Percentiles rank a stretch among this genome's conserved stretches.
Conservation (phyloP, 2,329 filamentous ascomycete species). For the Aspergillus pseudoglaucus region DNA sequence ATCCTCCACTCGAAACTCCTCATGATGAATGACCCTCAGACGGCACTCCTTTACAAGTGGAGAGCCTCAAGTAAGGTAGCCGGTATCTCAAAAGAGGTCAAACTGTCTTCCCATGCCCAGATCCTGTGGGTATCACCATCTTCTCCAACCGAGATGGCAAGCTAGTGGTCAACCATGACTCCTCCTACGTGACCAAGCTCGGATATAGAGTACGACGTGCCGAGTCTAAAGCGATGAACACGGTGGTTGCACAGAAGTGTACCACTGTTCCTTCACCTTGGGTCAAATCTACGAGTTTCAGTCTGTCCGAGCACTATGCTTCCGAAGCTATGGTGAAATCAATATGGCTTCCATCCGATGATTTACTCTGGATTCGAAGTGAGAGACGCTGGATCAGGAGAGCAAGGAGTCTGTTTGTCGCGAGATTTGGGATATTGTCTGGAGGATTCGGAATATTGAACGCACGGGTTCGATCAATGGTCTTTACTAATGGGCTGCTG, state of each 20-base stretch:
- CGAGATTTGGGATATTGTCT: slow-evolving; percentile 15
- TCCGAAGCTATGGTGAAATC: slow-evolving; percentile 2
- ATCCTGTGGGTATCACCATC: slow-evolving; percentile 4
- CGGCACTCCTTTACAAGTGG: neutral
- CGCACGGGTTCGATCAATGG: slow-evolving; percentile 8
- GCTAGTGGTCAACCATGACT: slow-evolving; percentile 13
- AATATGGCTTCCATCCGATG: slow-evolving; percentile 14
- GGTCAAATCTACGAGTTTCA: slow-evolving; percentile 8
- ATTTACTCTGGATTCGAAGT: slow-evolving; percentile 9
- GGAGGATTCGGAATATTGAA: slow-evolving; percentile 13
- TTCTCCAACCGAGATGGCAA: slow-evolving; percentile 11
- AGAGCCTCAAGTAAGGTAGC: slow-evolving; percentile 3
- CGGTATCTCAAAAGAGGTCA: slow-evolving; percentile 5
- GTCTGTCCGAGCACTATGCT: neutral
- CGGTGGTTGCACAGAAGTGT: slow-evolving; percentile 9
- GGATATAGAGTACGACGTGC: slow-evolving; percentile 9
- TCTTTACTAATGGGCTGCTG: slow-evolving; percentile 17
- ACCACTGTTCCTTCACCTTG: slow-evolving; percentile 15
- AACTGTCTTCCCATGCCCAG: slow-evolving; percentile 6
- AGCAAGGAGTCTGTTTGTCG: slow-evolving; percentile 16
- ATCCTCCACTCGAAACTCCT: too few relatives aligned
- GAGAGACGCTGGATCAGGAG: slow-evolving; percentile 12
- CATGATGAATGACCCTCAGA: slow-evolving; percentile 3
- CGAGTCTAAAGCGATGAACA: slow-evolving; percentile 17
- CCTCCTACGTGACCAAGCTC: slow-evolving; percentile 12